These are phyloP conservation scores for Saccharum officinarum DNA, from an alignment of 176 grass and related monocot genomes.

Conservation along the genomic window DNA sequence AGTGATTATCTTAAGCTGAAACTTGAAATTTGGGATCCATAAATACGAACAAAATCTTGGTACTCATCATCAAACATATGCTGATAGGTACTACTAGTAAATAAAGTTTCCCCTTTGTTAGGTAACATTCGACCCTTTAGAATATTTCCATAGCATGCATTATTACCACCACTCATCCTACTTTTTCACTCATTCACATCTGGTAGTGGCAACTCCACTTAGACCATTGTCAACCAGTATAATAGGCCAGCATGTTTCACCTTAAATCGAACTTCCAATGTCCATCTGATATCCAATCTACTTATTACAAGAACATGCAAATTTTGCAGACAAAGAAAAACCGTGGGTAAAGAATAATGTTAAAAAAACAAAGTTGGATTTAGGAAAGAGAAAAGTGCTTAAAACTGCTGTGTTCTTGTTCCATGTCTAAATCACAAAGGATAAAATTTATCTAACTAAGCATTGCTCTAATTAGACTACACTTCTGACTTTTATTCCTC, in stretches of 20 bases:
- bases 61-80: constrained; percentile 21
- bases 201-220: constrained; percentile 42
- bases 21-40: neutral
- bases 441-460: constrained; percentile 20
- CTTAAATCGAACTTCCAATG: constrained; percentile 14
- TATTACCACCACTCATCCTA: constrained; percentile 41
- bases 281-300: constrained; percentile 11
- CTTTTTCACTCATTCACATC: constrained; percentile 40
- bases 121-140: constrained; percentile 31
- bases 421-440: neutral
- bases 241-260: constrained; percentile 36
- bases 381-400: neutral
- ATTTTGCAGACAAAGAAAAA: neutral
- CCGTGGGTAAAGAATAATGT: neutral
- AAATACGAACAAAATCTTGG: constrained; percentile 2
- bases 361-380: neutral
- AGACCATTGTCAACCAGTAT: constrained; percentile 37
- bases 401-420: neutral
- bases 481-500: constrained; percentile 5
- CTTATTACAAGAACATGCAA: neutral
- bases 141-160: constrained; percentile 35
- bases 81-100: constrained; percentile 8
- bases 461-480: neutral
- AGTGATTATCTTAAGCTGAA: neutral
- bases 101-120: constrained; percentile 28